These are phyloP conservation scores for Verticillium zaregamsianum DNA, from an alignment of 2,329 filamentous ascomycete genomes.

Conservation along the genomic window DNA sequence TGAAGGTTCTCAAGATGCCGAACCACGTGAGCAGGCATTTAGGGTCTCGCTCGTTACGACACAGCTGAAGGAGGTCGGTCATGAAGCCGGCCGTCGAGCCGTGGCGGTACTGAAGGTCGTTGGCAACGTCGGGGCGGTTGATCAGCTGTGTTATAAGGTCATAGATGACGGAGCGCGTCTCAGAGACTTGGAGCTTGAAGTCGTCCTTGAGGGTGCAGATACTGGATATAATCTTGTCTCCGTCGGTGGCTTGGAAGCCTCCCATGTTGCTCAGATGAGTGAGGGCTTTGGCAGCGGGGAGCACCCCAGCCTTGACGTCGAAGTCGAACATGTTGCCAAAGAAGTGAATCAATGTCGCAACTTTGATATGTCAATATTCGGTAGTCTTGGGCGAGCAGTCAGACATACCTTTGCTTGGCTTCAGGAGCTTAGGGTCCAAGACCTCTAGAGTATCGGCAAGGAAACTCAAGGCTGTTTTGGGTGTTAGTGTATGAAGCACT, in stretches of 20 bases:
- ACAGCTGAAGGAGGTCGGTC: conserved; percentile 44
- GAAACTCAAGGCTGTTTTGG: conserved; percentile 46
- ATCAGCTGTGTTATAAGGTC: conserved; percentile 42
- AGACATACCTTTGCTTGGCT: conserved; percentile 42
- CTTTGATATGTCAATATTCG: neutral
- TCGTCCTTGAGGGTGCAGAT: conserved; percentile 51
- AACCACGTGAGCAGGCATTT: conserved; percentile 56
- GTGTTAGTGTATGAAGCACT: neutral
- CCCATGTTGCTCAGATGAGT: conserved; percentile 44
- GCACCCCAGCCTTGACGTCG: conserved; percentile 55
- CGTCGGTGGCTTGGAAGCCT: conserved; percentile 44
- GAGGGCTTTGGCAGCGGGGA: conserved; percentile 50
- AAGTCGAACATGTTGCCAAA: conserved; percentile 56
- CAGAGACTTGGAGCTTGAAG: conserved; percentile 47
- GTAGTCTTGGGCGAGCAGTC: neutral
- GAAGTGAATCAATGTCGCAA: conserved; percentile 28
- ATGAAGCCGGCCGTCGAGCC: conserved; percentile 42
- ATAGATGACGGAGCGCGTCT: conserved; percentile 50
- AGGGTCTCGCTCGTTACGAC: conserved; percentile 52
- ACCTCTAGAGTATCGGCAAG: conserved; percentile 48
- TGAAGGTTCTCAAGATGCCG: conserved; percentile 39
- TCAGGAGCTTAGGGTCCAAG: conserved; percentile 41
- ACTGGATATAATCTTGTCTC: conserved; percentile 43
- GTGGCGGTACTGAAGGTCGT: conserved; percentile 40
- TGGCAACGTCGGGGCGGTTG: conserved; percentile 34